Base-by-base conservation (phyloP, 768 basidiomycete species). In the Coprinopsis cinerea region DNA sequence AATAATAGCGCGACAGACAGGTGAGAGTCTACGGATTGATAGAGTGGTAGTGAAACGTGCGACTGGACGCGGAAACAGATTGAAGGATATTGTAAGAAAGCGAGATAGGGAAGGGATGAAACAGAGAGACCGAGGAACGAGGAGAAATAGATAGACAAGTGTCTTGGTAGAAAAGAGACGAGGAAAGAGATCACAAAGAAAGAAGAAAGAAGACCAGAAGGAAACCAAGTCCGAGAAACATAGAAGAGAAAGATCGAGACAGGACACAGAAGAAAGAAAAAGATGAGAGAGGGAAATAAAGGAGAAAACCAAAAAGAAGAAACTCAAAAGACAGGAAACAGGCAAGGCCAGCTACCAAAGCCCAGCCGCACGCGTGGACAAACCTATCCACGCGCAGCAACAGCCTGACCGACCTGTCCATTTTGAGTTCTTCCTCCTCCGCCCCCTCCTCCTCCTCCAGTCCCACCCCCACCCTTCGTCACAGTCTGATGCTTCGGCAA, bases 401-500 rank as follows among this genome's bases (percentile, higher is more conserved):
- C 47, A 18, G 13, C 13, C 1, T 35, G 35, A 53, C 30, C 52
- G 37, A 44, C 42, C 42, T 24, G 43, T 30, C 52, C 41, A 9
- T 9, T 17, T n/a, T n/a, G n/a, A n/a, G n/a, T 18, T 9, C 36
- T 39, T 18, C 10, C 36, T 6, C 10, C 6, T 39, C 18, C 36
- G 6, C 10, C 36, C 17, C 46, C 54, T 53, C 47, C 42, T 57
- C 51, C 45, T 53, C 52, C 41, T 63, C 53, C 39, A 43, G 22
- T 43, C 41, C 53, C 54, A n/a, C 45, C 60, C 30, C 52, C 61
- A 51, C 55, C 62, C 53, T 56, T 54, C 43, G 48, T 49, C 23
- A 52, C 53, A 24, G 48, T 47, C 49, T 49, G 47, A 48, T 56
- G 51, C n/a, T 55, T 52, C 23, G 56, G 54, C 49, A 58, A 56